Evolutionary conservation across 1,284 basidiomycete genomes (phyloP).

Genomic region (Rhodotorula glutinis): DNA sequence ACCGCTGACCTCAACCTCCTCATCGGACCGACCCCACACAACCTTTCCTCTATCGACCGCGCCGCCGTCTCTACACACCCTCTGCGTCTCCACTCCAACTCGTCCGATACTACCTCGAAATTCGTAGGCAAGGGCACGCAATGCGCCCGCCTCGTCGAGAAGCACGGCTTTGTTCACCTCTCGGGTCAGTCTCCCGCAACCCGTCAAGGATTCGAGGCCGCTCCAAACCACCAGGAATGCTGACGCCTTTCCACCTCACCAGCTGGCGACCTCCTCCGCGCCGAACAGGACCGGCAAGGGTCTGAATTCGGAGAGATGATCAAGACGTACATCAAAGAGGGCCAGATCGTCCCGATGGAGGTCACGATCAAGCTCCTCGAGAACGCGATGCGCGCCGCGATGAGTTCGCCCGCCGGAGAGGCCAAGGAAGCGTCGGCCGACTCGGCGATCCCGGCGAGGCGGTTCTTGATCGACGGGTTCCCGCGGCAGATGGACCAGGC

Average conservation of each 20-base stretch:
- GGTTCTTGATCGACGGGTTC: conserved; percentile 97
- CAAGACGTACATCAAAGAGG: conserved; percentile 83
- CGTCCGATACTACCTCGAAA: no score
- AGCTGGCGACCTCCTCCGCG: conserved; percentile 96
- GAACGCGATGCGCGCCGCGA: conserved; percentile 77
- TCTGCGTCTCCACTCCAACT: no score
- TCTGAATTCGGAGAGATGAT: conserved; percentile 86
- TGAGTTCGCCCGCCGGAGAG: conserved; percentile 54
- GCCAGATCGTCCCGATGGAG: conserved; percentile 93
- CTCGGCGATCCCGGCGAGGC: conserved; percentile 55
- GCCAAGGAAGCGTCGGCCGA: conserved; percentile 55
- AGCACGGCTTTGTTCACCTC: conserved; percentile 89
- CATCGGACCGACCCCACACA: no score
- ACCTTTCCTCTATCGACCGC: no score
- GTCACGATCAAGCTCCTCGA: conserved; percentile 93
- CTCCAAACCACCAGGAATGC: neutral
- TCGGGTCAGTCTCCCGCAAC: conserved; percentile 61
- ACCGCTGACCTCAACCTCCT: neutral
- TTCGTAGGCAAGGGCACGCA: conserved; percentile 99
- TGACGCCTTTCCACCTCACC: conserved; percentile 1
- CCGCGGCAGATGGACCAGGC: conserved; percentile 99
- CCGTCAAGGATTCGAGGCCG: neutral
- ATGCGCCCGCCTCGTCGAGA: conserved; percentile 78
- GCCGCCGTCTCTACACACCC: no score
- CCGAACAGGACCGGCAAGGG: conserved; percentile 82